A percentile compares a stretch with the other conserved stretches of the same genome.
Conservation (phyloP, 257 asterid species). For the Plantago ovata region DNA sequence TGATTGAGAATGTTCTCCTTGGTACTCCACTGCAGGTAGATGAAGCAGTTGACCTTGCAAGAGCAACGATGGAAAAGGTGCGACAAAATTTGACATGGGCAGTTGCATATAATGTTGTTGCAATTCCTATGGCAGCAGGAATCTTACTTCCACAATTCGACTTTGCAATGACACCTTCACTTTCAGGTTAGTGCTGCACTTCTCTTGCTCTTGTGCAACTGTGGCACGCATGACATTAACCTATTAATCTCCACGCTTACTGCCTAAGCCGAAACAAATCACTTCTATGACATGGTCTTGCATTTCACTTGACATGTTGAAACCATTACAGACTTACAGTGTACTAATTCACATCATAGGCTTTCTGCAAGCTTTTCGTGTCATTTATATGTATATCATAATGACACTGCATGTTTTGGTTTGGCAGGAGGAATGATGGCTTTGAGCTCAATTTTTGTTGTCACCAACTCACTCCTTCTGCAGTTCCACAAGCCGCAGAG, state of each 20-base stretch:
- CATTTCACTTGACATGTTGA: too few species aligned
- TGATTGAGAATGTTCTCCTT: constrained; percentile 12
- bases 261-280: too few species aligned
- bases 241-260: too few species aligned
- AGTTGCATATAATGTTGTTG: constrained; percentile 73
- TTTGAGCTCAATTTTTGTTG: constrained; percentile 84
- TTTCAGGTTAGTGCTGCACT: constrained; percentile 55
- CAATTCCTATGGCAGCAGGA: constrained; percentile 96
- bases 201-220: not conserved
- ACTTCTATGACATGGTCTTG: too few species aligned
- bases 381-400: not conserved
- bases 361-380: not conserved
- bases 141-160: constrained; percentile 79
- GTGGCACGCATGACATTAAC: too few species aligned
- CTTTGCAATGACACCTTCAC: constrained; percentile 97
- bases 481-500: constrained; percentile 57
- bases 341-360: too few species aligned
- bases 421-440: constrained; percentile 93
- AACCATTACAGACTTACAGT: too few species aligned
- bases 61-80: constrained; percentile 88
- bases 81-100: constrained; percentile 95
- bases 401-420: constrained; percentile 2
- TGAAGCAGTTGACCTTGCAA: constrained; percentile 88
- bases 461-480: constrained; percentile 79
- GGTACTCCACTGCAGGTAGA: constrained; percentile 52